These are phyloP conservation scores for Cantharellus cinnabarinus DNA, from an alignment of 768 basidiomycete genomes.

Conservation along the genomic window DNA sequence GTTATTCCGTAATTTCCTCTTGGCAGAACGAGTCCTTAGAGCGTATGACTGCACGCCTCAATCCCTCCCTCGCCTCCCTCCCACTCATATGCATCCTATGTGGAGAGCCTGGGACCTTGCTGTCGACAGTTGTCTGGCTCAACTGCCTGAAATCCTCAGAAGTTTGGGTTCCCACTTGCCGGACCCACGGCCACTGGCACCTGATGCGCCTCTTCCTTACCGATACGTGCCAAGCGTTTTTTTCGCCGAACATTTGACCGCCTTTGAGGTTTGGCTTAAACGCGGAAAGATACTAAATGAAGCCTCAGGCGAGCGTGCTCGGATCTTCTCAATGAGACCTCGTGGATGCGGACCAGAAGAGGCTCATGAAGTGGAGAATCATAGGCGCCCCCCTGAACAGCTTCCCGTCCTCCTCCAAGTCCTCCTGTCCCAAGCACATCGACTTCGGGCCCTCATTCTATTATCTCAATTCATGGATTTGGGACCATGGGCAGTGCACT, in stretches of 20 bases:
- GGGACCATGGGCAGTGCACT: slow-evolving; percentile 95
- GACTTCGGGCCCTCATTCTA: slow-evolving; percentile 84
- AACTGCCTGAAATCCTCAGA: slow-evolving; percentile 63
- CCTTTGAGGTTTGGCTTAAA: slow-evolving; percentile 97
- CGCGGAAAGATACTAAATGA: slow-evolving; percentile 76
- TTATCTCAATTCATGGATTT: slow-evolving; percentile 95
- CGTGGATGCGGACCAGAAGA: neutral
- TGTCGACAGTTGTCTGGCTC: slow-evolving; percentile 80
- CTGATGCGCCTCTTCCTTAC: slow-evolving; percentile 20
- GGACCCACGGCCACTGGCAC: slow-evolving; percentile 2
- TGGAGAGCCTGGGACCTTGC: slow-evolving; percentile 99
- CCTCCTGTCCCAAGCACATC: slow-evolving; percentile 85
- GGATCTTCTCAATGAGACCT: neutral
- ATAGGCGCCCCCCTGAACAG: slow-evolving; percentile 87
- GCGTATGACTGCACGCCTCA: slow-evolving; percentile 94
- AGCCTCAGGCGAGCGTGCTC: slow-evolving; percentile 50
- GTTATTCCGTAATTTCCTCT: slow-evolving; percentile 88
- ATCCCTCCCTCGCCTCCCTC: slow-evolving; percentile 73
- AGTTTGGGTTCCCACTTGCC: neutral
- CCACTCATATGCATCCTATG: slow-evolving; percentile 90
- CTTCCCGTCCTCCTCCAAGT: slow-evolving; percentile 96
- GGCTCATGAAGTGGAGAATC: slow-evolving; percentile 15
- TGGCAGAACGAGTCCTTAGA: slow-evolving; percentile 96
- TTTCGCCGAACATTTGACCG: slow-evolving; percentile 89
- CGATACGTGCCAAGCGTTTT: slow-evolving; percentile 74